These are phyloP conservation scores for Plasmodium billcollinsi DNA, from an alignment of 169 alveolate genomes.

Conservation along the genomic window DNA sequence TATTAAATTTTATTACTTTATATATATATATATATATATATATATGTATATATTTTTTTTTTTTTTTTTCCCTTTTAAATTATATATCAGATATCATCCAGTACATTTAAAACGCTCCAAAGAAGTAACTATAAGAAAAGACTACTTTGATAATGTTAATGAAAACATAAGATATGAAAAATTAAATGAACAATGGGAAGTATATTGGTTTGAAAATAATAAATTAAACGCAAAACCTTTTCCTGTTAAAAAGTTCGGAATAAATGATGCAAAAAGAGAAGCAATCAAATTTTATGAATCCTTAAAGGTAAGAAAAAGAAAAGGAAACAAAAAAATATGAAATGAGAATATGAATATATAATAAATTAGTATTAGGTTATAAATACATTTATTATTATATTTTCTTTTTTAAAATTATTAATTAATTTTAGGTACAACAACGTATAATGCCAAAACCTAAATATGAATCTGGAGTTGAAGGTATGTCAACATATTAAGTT, in stretches of 20 bases:
- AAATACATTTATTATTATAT: not conserved
- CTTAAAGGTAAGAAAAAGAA: slow-evolving; percentile 71
- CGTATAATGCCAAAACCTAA: slow-evolving; percentile 45
- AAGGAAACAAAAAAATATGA: no score
- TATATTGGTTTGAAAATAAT: slow-evolving; percentile 84
- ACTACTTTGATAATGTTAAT: slow-evolving; percentile 78
- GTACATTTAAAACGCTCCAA: slow-evolving; percentile 80
- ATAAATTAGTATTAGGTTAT: not conserved
- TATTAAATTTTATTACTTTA: no score
- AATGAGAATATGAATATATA: no score
- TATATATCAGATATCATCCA: slow-evolving; percentile 78
- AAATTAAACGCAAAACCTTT: slow-evolving; percentile 87
- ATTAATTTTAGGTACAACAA: slow-evolving; percentile 15
- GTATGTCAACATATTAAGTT: not conserved
- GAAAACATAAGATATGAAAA: slow-evolving; percentile 81
- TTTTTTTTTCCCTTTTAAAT: not conserved
- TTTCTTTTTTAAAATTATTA: not conserved
- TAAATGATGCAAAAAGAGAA: slow-evolving; percentile 82
- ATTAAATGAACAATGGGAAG: slow-evolving; percentile 88
- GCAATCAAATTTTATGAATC: slow-evolving; percentile 80
- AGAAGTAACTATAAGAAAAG: slow-evolving; percentile 79
- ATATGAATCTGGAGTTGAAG: slow-evolving; percentile 63
- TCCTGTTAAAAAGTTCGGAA: slow-evolving; percentile 85
- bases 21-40: no score
- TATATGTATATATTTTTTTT: no score